Evolutionary conservation across 2,329 filamentous ascomycete species (phyloP).

Genomic region (Fusarium setosum): DNA sequence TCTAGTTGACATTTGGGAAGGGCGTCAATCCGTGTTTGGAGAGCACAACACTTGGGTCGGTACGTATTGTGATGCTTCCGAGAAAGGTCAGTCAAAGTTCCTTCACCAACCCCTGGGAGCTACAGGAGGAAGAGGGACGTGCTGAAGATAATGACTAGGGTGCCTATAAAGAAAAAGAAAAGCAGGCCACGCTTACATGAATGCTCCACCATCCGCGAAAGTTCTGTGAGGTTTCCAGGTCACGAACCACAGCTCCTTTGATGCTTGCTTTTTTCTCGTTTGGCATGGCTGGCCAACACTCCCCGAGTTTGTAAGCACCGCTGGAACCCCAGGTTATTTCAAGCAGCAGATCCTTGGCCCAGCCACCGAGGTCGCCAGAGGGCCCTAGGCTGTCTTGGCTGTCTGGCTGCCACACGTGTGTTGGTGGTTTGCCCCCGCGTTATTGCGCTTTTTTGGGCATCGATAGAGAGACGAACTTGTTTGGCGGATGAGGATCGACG

Average conservation of each 20-base stretch:
- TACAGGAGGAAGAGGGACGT: not conserved
- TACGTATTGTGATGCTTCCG: not conserved
- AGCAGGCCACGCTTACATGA: constrained; percentile 38
- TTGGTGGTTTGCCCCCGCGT: constrained; percentile 18
- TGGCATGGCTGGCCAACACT: constrained; percentile 1
- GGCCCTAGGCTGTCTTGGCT: constrained; percentile 17
- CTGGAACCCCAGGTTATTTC: constrained; percentile 6
- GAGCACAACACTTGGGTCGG: not conserved
- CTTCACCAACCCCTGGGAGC: not conserved
- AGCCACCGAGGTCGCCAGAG: constrained; percentile 25
- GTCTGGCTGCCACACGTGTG: constrained; percentile 20
- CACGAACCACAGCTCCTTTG: constrained; percentile 15
- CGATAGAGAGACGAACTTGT: constrained; percentile 6
- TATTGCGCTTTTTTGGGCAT: constrained; percentile 12
- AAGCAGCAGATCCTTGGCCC: constrained; percentile 20
- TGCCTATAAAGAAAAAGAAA: constrained; percentile 26
- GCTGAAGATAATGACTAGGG: constrained; percentile 24
- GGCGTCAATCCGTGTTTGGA: not conserved
- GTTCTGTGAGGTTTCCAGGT: constrained; percentile 7
- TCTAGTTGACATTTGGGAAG: not conserved
- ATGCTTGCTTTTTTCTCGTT: constrained; percentile 30
- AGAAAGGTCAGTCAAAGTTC: not conserved
- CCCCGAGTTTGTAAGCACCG: not conserved
- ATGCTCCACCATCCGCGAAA: constrained; percentile 24
- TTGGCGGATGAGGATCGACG: constrained; percentile 23